phyloP scores from a whole-genome alignment of 1,284 basidiomycete species.

The Microbotryum silenes-acaulis region DNA sequence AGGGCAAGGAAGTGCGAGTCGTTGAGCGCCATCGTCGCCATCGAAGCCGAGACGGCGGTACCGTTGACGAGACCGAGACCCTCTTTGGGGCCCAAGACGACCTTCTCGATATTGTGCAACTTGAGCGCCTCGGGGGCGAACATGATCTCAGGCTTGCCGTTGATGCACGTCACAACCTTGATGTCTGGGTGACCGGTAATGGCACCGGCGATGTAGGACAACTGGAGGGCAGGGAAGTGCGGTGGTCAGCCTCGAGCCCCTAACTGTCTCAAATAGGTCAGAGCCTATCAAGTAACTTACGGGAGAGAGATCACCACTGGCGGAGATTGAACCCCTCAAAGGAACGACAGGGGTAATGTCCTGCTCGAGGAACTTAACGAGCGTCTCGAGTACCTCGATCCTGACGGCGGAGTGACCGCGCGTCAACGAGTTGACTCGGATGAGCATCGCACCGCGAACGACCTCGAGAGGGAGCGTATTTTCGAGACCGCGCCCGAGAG shows the following conservation, averaged over 20 bases:
- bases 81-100: constrained; percentile 61
- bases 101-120: constrained; percentile 57
- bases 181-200: constrained; percentile 72
- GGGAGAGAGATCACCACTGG: constrained; percentile 54
- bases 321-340: constrained; percentile 72
- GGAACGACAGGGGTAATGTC: constrained; percentile 75
- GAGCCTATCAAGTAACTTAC: constrained; percentile 21
- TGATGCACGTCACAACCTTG: constrained; percentile 45
- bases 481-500: constrained; percentile 37
- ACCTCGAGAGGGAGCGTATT: constrained; percentile 74
- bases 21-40: constrained; percentile 50
- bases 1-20: constrained; percentile 65
- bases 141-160: constrained; percentile 22
- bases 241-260: not conserved
- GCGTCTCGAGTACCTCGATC: constrained; percentile 69
- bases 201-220: constrained; percentile 73
- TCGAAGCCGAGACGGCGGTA: constrained; percentile 63
- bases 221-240: constrained; percentile 46
- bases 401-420: constrained; percentile 78
- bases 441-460: constrained; percentile 78
- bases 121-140: constrained; percentile 52
- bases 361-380: constrained; percentile 62
- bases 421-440: constrained; percentile 77
- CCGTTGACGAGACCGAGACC: constrained; percentile 63
- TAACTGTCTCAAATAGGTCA: too few relatives aligned